Conservation (phyloP, 2,329 filamentous ascomycete species). For the Trichophyton verrucosum region DNA sequence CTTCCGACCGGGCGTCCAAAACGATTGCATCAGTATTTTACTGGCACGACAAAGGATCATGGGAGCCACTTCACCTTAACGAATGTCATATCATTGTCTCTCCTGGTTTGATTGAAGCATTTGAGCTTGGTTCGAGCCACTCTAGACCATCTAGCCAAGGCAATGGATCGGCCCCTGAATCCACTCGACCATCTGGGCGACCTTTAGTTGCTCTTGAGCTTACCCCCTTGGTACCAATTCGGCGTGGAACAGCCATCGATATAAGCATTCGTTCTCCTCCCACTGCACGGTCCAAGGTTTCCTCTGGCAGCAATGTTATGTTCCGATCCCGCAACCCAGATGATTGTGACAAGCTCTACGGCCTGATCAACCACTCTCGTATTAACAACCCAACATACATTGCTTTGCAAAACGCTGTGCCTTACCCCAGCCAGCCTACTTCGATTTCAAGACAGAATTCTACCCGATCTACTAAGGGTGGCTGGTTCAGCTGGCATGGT, state of each 20-base stretch:
- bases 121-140: constrained; percentile 39
- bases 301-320: constrained; percentile 65
- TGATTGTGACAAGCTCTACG: constrained; percentile 74
- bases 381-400: constrained; percentile 90
- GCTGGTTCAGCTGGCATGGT: constrained; percentile 39
- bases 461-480: constrained; percentile 29
- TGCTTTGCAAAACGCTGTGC: constrained; percentile 54
- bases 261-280: constrained; percentile 87
- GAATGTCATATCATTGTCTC: constrained; percentile 53
- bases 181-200: constrained; percentile 17
- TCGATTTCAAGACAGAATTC: constrained; percentile 39
- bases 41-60: constrained; percentile 51
- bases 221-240: constrained; percentile 78
- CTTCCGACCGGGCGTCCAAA: constrained; percentile 39
- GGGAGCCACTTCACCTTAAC: constrained; percentile 49
- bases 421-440: constrained; percentile 43
- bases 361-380: constrained; percentile 73
- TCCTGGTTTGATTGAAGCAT: constrained; percentile 53
- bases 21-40: constrained; percentile 49
- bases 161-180: constrained; percentile 12
- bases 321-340: constrained; percentile 66
- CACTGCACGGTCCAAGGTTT: constrained; percentile 53
- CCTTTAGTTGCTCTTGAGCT: constrained; percentile 64
- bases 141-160: constrained; percentile 15
- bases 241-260: constrained; percentile 82